These are phyloP conservation scores for Exobasidium rhododendri DNA, from an alignment of 1,284 basidiomycete species.

Conservation along the genomic window DNA sequence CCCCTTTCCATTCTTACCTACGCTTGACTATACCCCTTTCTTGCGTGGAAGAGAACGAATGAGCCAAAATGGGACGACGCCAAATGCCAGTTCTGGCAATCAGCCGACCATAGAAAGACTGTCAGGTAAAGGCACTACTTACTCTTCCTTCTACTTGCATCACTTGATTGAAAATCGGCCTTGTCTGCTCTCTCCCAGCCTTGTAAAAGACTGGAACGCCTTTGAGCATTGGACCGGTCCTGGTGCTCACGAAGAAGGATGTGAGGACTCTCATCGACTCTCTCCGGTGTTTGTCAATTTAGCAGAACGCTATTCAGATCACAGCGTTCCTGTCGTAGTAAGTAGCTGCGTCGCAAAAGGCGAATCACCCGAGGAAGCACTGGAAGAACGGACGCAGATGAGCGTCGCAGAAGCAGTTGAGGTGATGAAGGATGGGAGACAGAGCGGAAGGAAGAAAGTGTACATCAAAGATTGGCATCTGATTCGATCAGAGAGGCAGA, in stretches of 20 bases:
- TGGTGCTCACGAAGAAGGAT: neutral
- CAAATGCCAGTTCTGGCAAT: too few species aligned
- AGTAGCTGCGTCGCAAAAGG: neutral
- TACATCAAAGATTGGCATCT: constrained; percentile 65
- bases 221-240: neutral
- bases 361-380: constrained; percentile 11
- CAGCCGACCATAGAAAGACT: neutral
- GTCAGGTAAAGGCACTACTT: neutral
- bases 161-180: neutral
- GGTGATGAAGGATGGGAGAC: constrained; percentile 17
- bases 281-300: neutral
- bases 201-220: neutral
- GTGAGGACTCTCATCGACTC: neutral
- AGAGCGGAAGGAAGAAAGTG: constrained; percentile 24
- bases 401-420: neutral
- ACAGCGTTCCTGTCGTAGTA: neutral
- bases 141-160: neutral
- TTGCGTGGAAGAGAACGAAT: too few species aligned
- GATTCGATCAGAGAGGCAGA: constrained; percentile 34
- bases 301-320: neutral
- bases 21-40: too few species aligned
- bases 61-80: too few species aligned
- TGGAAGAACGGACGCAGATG: constrained; percentile 25
- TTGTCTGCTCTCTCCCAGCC: neutral
- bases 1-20: too few species aligned